phyloP scores from a whole-genome alignment of 2,329 filamentous ascomycete species.

The Hortaea werneckii region DNA sequence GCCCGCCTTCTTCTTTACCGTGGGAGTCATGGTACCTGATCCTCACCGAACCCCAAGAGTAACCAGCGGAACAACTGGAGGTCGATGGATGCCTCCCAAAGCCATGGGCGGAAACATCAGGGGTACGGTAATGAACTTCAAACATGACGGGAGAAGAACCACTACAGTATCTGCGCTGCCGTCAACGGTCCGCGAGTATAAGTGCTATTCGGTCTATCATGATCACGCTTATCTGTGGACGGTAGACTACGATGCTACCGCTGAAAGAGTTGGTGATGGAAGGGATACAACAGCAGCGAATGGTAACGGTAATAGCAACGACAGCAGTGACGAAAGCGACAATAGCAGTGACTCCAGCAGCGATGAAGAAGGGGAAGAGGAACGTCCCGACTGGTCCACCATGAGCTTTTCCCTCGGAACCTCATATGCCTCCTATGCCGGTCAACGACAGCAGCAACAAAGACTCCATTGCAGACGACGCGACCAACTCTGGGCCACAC shows the following conservation, averaged over 20 bases:
- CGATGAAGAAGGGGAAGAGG: slow-evolving; percentile 1
- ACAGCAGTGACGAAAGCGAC: not conserved
- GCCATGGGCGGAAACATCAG: slow-evolving; percentile 1
- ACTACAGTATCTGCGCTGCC: not conserved
- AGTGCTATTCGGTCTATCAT: slow-evolving; percentile 9
- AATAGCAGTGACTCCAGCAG: not conserved
- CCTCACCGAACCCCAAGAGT: too few species aligned
- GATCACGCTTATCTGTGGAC: slow-evolving; percentile 6
- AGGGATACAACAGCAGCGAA: not conserved
- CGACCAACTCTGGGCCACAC: slow-evolving; percentile 2
- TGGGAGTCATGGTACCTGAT: too few species aligned
- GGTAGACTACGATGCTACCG: slow-evolving; percentile 6
- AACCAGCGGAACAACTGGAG: too few species aligned
- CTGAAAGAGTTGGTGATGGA: slow-evolving; percentile 9
- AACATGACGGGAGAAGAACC: not conserved
- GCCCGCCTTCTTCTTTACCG: too few species aligned
- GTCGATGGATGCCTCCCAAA: too few species aligned
- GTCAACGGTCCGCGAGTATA: not conserved
- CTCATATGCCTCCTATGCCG: not conserved
- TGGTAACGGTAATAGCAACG: not conserved
- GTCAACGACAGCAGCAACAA: not conserved
- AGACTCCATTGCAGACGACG: not conserved
- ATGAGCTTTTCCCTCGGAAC: not conserved
- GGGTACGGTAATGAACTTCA: not conserved
- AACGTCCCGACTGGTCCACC: slow-evolving; percentile 4